A percentile compares a stretch with the other conserved stretches of the same genome.
Conservation (phyloP, 148 eudicot species). For the Vaccinium macrocarpon region DNA sequence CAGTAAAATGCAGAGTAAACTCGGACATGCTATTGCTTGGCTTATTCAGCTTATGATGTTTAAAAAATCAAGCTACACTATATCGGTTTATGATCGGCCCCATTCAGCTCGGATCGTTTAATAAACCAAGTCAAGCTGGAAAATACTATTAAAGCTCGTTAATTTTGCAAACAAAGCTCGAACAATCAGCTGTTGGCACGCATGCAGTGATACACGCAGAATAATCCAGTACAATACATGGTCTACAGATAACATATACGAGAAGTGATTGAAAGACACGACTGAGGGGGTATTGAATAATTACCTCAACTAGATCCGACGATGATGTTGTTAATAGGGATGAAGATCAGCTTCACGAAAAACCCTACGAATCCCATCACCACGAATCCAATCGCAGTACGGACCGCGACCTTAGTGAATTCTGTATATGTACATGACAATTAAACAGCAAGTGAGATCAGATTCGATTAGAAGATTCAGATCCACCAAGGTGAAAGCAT, state of each 20-base stretch:
- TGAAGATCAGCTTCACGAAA: constrained; percentile 66
- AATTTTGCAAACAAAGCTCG: not conserved
- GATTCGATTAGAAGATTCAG: not conserved
- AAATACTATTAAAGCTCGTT: not conserved
- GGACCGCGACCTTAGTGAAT: constrained; percentile 65
- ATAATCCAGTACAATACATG: not conserved
- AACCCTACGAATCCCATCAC: constrained; percentile 79
- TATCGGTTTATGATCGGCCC: not conserved
- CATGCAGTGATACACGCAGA: not conserved
- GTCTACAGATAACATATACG: not conserved
- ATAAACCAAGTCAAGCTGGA: not conserved
- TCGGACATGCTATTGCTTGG: not conserved
- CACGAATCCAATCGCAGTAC: constrained; percentile 65
- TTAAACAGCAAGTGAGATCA: not conserved
- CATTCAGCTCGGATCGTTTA: not conserved
- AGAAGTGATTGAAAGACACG: not conserved
- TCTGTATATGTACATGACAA: constrained; percentile 22
- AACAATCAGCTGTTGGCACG: not conserved
- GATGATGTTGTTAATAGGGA: constrained; percentile 65
- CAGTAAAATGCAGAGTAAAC: not conserved
- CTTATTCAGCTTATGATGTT: not conserved
- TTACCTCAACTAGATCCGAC: constrained; percentile 53
- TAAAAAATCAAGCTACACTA: not conserved
- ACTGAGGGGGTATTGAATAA: not conserved
- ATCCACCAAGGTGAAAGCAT: not conserved